Base-by-base conservation (phyloP, 164 flowering plant genomes). In the Piper betle region DNA sequence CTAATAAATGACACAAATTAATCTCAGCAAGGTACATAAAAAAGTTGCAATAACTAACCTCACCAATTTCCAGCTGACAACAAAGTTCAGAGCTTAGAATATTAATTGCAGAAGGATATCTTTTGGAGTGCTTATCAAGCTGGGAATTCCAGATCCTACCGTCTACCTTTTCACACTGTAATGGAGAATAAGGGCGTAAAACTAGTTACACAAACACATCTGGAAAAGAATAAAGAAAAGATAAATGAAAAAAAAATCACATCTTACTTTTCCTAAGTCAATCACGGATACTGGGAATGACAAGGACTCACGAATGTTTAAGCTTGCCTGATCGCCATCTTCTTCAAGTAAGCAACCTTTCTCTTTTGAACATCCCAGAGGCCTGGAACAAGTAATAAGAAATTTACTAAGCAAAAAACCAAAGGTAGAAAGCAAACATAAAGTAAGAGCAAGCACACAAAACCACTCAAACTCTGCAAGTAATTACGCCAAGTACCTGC, bases 261-360 rank as follows among this genome's bases (percentile, higher is more conserved):
- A 57, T 33, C 53, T 39, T 48, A 81, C 96, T 91, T 85, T 84
- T 63, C 79, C 91, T 52, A 75, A 73, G 71, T 85, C 90, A 52
- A 90, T 85, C 57, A 84, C 77, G 65, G 74, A 75, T n/a, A 87
- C 75, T 38, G 90, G 92, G 37, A 87, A 55, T 5, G 85, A 80
- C n/a, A 72, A 11, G 39, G 94, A 85, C 4, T 60, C 64, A 0
- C 70, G 71, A 59, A 82, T 66, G 56, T 85, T 81, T 50, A 87
- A 62, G 58, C 55, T 65, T 12, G 77, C 20, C 65, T 39, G 64
- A 39, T 64, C 78, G 59, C 70, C 65, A 39, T 69, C 66, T 50
- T 33, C 68, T 18, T n/a, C 1, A 52, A 87, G 80, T 46, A 61
- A 33, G 64, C 84, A 78, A 12, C 89, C 91, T 38, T 68, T 68